Evolutionary conservation across 176 grass and related monocot genomes (phyloP).

Genomic region (Oryza glaberrima): DNA sequence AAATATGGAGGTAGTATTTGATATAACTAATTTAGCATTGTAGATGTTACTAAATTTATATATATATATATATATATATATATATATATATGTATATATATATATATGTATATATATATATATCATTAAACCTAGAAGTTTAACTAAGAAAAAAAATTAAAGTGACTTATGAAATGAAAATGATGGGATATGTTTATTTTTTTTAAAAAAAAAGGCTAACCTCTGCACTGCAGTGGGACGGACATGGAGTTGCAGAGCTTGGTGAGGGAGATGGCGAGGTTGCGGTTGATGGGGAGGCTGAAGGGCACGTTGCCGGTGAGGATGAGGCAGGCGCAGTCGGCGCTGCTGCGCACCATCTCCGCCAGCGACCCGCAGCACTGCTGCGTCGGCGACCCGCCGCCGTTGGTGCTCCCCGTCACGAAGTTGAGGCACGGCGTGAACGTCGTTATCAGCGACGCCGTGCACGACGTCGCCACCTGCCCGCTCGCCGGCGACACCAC

Average conservation of each 20-base stretch:
- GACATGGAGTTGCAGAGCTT: constrained; percentile 61
- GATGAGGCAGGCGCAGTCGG: constrained; percentile 75
- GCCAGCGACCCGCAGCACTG: constrained; percentile 71
- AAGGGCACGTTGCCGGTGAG: constrained; percentile 91
- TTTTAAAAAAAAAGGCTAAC: background rate
- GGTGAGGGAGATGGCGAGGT: constrained; percentile 72
- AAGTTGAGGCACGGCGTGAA: constrained; percentile 95
- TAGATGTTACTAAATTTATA: too few species aligned
- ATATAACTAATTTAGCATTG: too few species aligned
- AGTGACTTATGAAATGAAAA: too few species aligned
- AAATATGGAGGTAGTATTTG: too few species aligned
- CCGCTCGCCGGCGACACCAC: constrained; percentile 34
- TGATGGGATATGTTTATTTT: too few species aligned
- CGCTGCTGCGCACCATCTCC: constrained; percentile 44
- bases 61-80: too few species aligned
- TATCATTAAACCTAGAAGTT: too few species aligned
- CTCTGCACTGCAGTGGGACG: constrained; percentile 86
- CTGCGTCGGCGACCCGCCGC: constrained; percentile 74
- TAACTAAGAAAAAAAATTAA: too few species aligned
- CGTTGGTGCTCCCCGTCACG: constrained; percentile 92
- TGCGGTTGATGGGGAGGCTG: constrained; percentile 85
- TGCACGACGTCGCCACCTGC: constrained; percentile 73
- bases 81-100: too few species aligned
- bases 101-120: too few species aligned
- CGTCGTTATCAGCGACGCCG: constrained; percentile 56